Base-by-base conservation (phyloP, 2,329 filamentous ascomycete species). In the Pseudomassariella vexata region DNA sequence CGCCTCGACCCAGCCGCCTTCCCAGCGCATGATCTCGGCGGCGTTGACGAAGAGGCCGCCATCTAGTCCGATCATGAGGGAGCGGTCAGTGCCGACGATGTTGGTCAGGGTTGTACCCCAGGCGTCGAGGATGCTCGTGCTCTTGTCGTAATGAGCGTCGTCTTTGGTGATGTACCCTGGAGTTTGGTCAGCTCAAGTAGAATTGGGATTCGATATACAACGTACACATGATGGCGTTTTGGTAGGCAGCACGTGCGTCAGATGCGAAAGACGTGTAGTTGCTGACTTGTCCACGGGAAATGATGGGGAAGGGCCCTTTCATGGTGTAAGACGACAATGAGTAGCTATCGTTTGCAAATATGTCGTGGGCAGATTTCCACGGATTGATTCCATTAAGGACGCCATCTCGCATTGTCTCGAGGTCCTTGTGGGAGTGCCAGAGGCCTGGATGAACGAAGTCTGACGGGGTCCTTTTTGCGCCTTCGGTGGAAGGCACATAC, bases 11-110 rank as follows among this genome's bases (percentile, higher is more conserved):
- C 61, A 65, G 15, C 46, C 45, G 6, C 57, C 60, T 36, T 65
- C 61, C 57, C 59, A 63, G 19, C 60, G 53, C 58, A 65, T 61
- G 19, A 65, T 62, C 42, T 65, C 62, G 1, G 59, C 62, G 0
- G 60, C 60, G 20, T 65, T 65, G 14, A 52, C 59, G 7, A 65
- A 52, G 11, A 64, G 23, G 15, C 56, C 53, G 2, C 62, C 61
- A 7, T 65, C 59, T 1, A 64, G 40, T 1, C 53, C 59, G 6
- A 63, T 41, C 5, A 63, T 38, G 3, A 64, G 51, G 2, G 58
- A 58, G 1, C 43, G 46, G 32, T 61, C 57, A 0, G 42, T 50
- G 2, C 56, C 56, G 22, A 57, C 47, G 24, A 60, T 51, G 30
- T 49, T 42, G 5, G 48, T 55, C 7, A 60, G 34, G 15, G 48